A percentile compares a stretch with the other conserved stretches of the same genome.
These are phyloP conservation scores for Neonectria faginata DNA, from an alignment of 2,329 filamentous ascomycete genomes.

Conservation along the genomic window DNA sequence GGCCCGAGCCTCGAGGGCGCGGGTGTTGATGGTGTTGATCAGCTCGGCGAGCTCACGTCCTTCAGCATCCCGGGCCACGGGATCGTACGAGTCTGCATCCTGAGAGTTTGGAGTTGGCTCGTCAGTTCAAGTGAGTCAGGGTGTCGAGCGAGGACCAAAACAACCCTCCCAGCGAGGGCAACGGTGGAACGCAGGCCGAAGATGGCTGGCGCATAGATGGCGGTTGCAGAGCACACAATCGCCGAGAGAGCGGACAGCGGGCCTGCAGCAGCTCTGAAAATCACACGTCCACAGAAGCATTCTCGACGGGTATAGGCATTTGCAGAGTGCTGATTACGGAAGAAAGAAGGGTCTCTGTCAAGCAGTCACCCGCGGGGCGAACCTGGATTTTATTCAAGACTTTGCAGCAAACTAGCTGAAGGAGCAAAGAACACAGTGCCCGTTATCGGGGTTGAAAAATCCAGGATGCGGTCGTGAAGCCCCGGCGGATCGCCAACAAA, in stretches of 20 bases:
- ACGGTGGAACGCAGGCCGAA: constrained; percentile 48
- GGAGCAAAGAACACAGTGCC: constrained; percentile 67
- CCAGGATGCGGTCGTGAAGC: constrained; percentile 65
- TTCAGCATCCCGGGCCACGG: constrained; percentile 50
- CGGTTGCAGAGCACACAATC: constrained; percentile 55
- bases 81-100: constrained; percentile 52
- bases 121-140: constrained; percentile 27
- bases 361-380: background rate
- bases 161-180: constrained; percentile 54
- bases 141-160: constrained; percentile 22
- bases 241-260: constrained; percentile 51
- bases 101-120: constrained; percentile 32
- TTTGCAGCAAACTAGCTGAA: constrained; percentile 20
- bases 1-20: constrained; percentile 52
- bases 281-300: constrained; percentile 53
- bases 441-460: constrained; percentile 65
- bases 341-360: constrained; percentile 10
- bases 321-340: constrained; percentile 1
- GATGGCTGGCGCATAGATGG: constrained; percentile 53
- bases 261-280: constrained; percentile 46
- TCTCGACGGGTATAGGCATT: constrained; percentile 12
- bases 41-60: constrained; percentile 49
- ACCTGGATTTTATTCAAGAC: no score
- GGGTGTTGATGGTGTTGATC: constrained; percentile 51
- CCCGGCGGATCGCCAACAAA: constrained; percentile 66